Evolutionary conservation across 2,329 filamentous ascomycete genomes (phyloP), one percentile per base, ranked within the genome.

Genomic region (Exophiala xenobiotica): DNA sequence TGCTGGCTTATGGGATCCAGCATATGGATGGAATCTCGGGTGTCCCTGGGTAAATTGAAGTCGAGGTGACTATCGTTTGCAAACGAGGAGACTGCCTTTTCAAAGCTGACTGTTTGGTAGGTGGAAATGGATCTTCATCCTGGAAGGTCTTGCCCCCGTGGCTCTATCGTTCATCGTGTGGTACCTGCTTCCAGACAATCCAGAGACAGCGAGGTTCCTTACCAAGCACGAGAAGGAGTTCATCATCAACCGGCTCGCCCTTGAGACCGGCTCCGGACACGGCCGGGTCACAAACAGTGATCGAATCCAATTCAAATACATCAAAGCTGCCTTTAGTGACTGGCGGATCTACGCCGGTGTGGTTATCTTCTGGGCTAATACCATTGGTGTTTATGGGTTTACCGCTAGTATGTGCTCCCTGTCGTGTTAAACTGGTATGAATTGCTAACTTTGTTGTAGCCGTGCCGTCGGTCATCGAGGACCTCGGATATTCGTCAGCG

Each of bases 161-260:
- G 35, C 81, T 0, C 72, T 83, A 0, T 72, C 78, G 0, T 48
- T 76, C 9, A 65, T 64, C 6, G 70, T 77, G 7, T 79, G 80
- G 65, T 80, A 75, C 64, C 82, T 86, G 65, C 79, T 87, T n/a
- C 75, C 83, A 46, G 85, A 87, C 66, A 90, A 90, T 69, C 86
- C 86, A 2, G 86, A 89, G 68, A 79, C 88, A 47, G 81, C 80
- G 22, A 84, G 79, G 61, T 92, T 87, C 85, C 75, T 92, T 49
- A 78, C 70, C 6, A 74, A 82, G 12, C 82, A 88, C 16, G 87
- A 92, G 68, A 73, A 82, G 1, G 68, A 73, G 0, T 82, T 78
- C 52, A 78, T 89, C 43, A 75, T 81, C 19, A 74, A 78, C 9
- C 81, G 87, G 0, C 74, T 91, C 0, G 80, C 81, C 5, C 76